Percentiles rank a stretch among this genome's conserved stretches.
Evolutionary conservation across 306 rosid genomes (phyloP).

Genomic region (Quercus gilva): DNA sequence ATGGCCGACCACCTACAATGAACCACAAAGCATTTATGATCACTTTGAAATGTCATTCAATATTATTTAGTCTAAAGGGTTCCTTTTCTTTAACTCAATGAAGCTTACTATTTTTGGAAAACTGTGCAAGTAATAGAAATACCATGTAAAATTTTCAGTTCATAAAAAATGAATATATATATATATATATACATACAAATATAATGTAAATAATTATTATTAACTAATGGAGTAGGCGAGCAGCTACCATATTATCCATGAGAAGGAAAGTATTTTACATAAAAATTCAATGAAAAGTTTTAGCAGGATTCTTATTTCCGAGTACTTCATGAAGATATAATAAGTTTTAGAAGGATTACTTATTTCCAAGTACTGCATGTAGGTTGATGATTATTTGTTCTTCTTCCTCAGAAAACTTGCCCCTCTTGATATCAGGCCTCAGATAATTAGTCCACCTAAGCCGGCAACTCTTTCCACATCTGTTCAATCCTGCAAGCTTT

Average conservation of each 20-base stretch:
- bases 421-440: constrained; percentile 79
- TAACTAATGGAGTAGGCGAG: too few species aligned
- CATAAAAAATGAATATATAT: not conserved
- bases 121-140: not conserved
- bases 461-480: constrained; percentile 84
- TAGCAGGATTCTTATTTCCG: constrained; percentile 58
- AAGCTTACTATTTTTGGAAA: not conserved
- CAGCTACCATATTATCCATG: not conserved
- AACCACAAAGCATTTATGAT: not conserved
- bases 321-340: constrained; percentile 46
- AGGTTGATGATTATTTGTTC: constrained; percentile 57
- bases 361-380: constrained; percentile 70
- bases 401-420: constrained; percentile 61
- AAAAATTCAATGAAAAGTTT: not conserved
- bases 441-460: constrained; percentile 79
- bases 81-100: not conserved
- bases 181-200: too few species aligned
- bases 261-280: not conserved
- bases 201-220: too few species aligned
- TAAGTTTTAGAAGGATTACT: constrained; percentile 33
- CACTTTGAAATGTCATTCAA: not conserved
- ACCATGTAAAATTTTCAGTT: not conserved
- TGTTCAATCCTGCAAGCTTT: constrained; percentile 69
- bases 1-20: constrained; percentile 68
- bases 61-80: not conserved